Conservation (phyloP, 2,329 filamentous ascomycete genomes). For the Chaetomium sp. region DNA sequence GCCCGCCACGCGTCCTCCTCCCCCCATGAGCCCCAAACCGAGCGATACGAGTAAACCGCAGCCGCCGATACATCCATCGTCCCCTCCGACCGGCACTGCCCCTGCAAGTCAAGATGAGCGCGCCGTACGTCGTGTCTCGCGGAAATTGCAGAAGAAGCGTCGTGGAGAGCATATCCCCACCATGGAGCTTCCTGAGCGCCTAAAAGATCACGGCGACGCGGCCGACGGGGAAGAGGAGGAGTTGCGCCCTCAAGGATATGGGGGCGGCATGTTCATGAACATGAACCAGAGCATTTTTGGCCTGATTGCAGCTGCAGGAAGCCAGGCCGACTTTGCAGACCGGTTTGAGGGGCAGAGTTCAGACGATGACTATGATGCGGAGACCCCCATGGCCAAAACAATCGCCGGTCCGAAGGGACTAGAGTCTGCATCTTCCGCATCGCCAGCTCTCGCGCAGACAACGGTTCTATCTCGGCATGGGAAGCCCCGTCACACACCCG, state of each 20-base stretch:
- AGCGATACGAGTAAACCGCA: conserved; percentile 24
- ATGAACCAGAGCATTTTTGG: conserved; percentile 96
- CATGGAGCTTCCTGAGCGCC: conserved; percentile 57
- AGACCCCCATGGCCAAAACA: conserved; percentile 35
- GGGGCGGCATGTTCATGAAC: conserved; percentile 61
- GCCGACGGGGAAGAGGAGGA: conserved; percentile 54
- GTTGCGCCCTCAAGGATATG: conserved; percentile 45
- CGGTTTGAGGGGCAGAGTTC: conserved; percentile 79
- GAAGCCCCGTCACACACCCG: conserved; percentile 14
- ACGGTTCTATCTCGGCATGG: conserved; percentile 60
- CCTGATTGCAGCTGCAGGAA: conserved; percentile 85
- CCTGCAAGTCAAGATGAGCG: conserved; percentile 39
- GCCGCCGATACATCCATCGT: conserved; percentile 20
- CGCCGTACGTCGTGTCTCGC: conserved; percentile 44
- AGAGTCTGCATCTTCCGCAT: conserved; percentile 25
- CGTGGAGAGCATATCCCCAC: conserved; percentile 44
- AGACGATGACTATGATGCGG: conserved; percentile 62
- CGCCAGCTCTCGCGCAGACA: conserved; percentile 44
- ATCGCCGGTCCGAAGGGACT: conserved; percentile 26
- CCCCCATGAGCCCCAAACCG: conserved; percentile 15
- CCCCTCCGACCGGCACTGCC: conserved; percentile 21
- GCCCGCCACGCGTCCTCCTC: conserved; percentile 1
- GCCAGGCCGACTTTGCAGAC: conserved; percentile 77
- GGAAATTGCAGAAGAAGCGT: conserved; percentile 51
- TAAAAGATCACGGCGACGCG: conserved; percentile 53